These are phyloP conservation scores for Elsinoe fawcettii DNA, from an alignment of 2,329 filamentous ascomycete genomes.

Conservation along the genomic window DNA sequence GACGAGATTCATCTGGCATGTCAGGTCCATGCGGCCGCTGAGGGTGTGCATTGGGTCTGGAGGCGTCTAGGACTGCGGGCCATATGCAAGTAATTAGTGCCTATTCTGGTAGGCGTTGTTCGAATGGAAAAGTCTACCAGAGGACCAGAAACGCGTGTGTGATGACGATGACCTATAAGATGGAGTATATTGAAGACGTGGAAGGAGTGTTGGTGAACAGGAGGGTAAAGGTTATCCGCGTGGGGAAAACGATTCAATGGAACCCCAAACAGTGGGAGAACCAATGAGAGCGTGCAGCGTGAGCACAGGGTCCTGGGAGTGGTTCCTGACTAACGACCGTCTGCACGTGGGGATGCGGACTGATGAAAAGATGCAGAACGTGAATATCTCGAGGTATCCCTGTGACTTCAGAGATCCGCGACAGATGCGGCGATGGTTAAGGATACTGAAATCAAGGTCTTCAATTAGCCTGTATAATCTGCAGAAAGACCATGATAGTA, in stretches of 20 bases:
- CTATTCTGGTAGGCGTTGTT: neutral
- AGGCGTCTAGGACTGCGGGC: neutral
- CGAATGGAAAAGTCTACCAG: neutral
- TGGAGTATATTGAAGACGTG: neutral
- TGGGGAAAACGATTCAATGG: neutral
- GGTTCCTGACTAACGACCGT: neutral
- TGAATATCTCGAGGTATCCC: too few species aligned
- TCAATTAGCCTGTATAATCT: too few species aligned
- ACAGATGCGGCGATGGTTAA: too few species aligned
- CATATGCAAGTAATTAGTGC: constrained; percentile 1
- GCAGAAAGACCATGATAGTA: neutral
- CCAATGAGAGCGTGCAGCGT: neutral
- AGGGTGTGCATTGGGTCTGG: constrained; percentile 4
- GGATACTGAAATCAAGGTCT: too few species aligned
- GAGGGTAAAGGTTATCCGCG: neutral
- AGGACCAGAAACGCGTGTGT: neutral
- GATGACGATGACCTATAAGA: constrained; percentile 4
- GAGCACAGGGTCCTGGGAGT: neutral
- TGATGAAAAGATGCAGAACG: too few species aligned
- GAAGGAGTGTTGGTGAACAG: neutral
- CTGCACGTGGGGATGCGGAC: neutral
- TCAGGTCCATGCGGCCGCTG: neutral
- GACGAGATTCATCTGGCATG: neutral
- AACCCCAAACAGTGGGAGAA: neutral
- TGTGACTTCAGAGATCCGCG: too few species aligned